A percentile compares a stretch with the other conserved stretches of the same genome.
phyloP scores from a whole-genome alignment of 1,139 yeast genomes.

The Zygoascus meyerae region DNA sequence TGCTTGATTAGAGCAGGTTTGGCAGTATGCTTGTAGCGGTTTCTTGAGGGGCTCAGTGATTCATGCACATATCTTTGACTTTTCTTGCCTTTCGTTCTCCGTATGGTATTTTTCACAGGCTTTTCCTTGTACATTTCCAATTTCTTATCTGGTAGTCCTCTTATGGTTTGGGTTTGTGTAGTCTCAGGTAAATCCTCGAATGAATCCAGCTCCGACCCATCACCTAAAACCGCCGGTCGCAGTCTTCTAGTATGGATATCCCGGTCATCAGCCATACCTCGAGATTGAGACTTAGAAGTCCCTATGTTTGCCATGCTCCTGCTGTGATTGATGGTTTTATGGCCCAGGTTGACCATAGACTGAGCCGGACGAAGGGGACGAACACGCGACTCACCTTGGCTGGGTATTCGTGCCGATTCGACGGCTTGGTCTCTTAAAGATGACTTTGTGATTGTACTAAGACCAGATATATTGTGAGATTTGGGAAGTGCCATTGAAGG shows the following conservation, averaged over 20 bases:
- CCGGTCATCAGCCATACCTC: not conserved
- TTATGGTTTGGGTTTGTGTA: constrained; percentile 5
- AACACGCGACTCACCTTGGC: constrained; percentile 2
- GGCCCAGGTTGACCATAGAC: constrained; percentile 18
- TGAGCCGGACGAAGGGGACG: constrained; percentile 20
- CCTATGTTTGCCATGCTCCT: constrained; percentile 8
- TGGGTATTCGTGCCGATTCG: not conserved
- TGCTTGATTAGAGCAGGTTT: constrained; percentile 33
- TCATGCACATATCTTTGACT: not conserved
- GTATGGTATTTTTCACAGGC: constrained; percentile 10
- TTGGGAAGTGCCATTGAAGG: constrained; percentile 7
- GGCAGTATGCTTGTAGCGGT: not conserved
- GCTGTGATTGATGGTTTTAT: constrained; percentile 5
- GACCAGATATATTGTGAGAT: not conserved
- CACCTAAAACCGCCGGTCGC: constrained; percentile 24
- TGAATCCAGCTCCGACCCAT: constrained; percentile 32
- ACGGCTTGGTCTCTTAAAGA: too few species aligned
- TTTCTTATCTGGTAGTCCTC: constrained; percentile 9
- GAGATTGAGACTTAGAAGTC: not conserved
- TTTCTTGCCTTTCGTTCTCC: constrained; percentile 8
- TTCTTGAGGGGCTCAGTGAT: not conserved
- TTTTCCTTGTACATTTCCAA: constrained; percentile 19
- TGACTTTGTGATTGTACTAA: not conserved
- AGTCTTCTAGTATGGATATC: not conserved
- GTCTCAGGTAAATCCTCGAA: constrained; percentile 29